Conservation (phyloP, 306 rosid genomes). For the Lablab purpureus region DNA sequence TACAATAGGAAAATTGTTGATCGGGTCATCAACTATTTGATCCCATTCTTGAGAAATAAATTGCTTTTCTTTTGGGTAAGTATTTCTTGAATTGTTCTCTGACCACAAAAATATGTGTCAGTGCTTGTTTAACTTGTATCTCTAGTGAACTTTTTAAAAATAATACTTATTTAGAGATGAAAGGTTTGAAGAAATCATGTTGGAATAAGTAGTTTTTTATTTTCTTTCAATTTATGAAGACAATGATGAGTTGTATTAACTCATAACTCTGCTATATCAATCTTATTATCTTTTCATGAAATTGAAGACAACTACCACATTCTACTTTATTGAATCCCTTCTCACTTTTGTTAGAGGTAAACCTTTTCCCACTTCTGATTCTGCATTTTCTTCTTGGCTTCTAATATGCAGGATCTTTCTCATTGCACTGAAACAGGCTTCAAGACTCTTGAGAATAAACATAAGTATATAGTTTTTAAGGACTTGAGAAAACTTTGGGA, state of each 20-base stretch:
- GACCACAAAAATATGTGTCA: background rate
- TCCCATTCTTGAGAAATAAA: constrained; percentile 67
- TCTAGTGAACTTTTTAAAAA: background rate
- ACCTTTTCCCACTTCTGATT: background rate
- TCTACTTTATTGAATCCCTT: background rate
- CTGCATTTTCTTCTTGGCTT: constrained; percentile 9
- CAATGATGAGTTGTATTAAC: background rate
- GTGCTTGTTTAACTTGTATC: constrained; percentile 2
- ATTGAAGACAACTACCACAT: background rate
- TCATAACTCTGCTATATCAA: background rate
- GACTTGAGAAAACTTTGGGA: constrained; percentile 82
- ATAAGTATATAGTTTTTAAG: constrained; percentile 71
- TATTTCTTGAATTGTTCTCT: constrained; percentile 2
- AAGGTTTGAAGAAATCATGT: background rate
- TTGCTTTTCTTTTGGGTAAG: constrained; percentile 86
- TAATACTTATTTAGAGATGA: background rate
- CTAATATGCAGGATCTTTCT: constrained; percentile 62
- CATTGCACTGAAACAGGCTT: constrained; percentile 66
- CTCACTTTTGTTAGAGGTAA: background rate
- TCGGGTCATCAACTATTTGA: constrained; percentile 57
- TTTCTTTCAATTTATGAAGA: background rate
- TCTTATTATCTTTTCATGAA: background rate
- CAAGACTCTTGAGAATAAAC: constrained; percentile 65
- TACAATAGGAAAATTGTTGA: constrained; percentile 64
- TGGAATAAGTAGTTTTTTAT: no score